Conservation (phyloP, 2,329 filamentous ascomycete species). For the Cytospora paraplurivora region DNA sequence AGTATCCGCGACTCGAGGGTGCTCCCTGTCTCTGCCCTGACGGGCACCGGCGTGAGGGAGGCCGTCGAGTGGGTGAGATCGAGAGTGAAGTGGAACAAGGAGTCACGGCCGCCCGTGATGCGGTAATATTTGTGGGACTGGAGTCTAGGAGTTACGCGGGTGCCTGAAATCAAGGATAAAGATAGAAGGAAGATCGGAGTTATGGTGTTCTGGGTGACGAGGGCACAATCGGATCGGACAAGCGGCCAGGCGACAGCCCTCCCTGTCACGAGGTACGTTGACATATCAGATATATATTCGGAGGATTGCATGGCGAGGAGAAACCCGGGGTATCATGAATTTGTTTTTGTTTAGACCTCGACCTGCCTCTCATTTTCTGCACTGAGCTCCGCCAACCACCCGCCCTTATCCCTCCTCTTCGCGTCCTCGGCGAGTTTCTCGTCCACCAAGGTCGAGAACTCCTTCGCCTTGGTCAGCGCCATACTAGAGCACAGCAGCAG, state of each 20-base stretch:
- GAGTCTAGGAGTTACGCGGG: conserved; percentile 11
- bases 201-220: not conserved
- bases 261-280: conserved; percentile 3
- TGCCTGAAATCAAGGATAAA: not conserved
- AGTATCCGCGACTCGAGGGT: conserved; percentile 89
- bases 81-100: conserved; percentile 95
- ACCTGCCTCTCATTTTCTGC: conserved; percentile 79
- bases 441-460: conserved; percentile 74
- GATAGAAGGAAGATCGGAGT: conserved; percentile 4
- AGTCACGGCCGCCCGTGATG: conserved; percentile 89
- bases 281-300: conserved; percentile 11
- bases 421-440: conserved; percentile 74
- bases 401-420: conserved; percentile 75
- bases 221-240: not conserved
- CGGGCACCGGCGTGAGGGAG: conserved; percentile 83
- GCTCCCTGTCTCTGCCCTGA: conserved; percentile 87
- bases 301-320: conserved; percentile 12
- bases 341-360: conserved; percentile 30
- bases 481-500: conserved; percentile 75
- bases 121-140: conserved; percentile 54
- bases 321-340: conserved; percentile 41
- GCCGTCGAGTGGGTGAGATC: conserved; percentile 96
- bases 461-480: conserved; percentile 78
- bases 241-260: not conserved
- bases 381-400: conserved; percentile 73